phyloP scores from a whole-genome alignment of 768 basidiomycete species.

The Mycena capillaripes region DNA sequence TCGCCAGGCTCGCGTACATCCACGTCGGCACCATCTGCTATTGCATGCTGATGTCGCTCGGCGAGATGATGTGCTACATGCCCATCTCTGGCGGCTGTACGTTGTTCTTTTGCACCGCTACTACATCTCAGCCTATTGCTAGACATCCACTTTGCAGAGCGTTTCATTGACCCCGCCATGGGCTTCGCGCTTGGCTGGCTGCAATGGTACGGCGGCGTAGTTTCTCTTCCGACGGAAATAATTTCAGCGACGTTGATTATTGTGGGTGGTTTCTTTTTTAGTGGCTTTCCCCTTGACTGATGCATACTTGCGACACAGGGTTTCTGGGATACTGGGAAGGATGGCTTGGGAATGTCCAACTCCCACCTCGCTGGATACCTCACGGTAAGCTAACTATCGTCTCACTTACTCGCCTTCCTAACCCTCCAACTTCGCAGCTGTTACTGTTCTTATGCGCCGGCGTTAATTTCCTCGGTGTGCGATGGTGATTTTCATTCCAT shows the following conservation, averaged over 20 bases:
- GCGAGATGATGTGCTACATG: conserved; percentile 49
- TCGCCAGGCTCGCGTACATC: conserved; percentile 55
- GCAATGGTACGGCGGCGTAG: conserved; percentile 54
- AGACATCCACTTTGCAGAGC: conserved; percentile 67
- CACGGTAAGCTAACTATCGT: conserved; percentile 27
- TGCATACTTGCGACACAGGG: conserved; percentile 25
- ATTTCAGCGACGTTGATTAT: conserved; percentile 66
- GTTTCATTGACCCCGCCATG: conserved; percentile 66
- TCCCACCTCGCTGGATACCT: conserved; percentile 29
- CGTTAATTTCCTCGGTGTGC: conserved; percentile 54
- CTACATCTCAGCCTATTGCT: conserved; percentile 46
- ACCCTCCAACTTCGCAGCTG: neutral
- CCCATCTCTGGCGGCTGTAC: conserved; percentile 37
- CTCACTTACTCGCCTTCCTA: conserved; percentile 36
- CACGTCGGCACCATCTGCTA: conserved; percentile 55
- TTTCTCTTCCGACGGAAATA: conserved; percentile 65
- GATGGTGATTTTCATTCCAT: no score
- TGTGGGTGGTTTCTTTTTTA: neutral
- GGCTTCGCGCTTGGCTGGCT: conserved; percentile 59
- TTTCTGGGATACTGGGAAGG: conserved; percentile 52
- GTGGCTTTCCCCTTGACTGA: no score
- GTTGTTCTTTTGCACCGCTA: neutral
- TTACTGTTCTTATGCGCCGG: conserved; percentile 46
- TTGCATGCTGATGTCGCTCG: conserved; percentile 51
- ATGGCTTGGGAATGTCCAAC: conserved; percentile 21